Evolutionary conservation across 495 filamentous ascomycete species (phyloP), one percentile per base, ranked within the genome.

Genomic region (Penicillium waksmanii): DNA sequence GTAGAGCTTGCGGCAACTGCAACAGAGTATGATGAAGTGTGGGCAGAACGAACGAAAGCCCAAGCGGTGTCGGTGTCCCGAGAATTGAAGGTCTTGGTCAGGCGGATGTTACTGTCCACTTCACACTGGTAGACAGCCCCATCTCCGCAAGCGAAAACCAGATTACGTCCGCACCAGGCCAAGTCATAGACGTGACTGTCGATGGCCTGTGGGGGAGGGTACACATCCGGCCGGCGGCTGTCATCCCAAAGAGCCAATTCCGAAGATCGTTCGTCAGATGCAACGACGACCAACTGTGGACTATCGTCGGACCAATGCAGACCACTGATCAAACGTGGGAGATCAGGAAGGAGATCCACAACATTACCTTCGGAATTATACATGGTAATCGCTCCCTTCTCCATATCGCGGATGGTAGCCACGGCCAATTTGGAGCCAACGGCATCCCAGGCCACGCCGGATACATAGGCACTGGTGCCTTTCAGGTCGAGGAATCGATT

Each of bases 371-470:
- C 80, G 7, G 79, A 74, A 11, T 84, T 81, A 77, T 89, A 92
- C 72, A 92, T 83, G 57, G 83, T 84, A 31, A 92, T 84, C 19
- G 85, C 80, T 12, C 87, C 87, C 53, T 84, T 82, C 53, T 84
- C 81, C 56, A 78, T 77, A 33, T 87, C 84, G 23, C 74, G 73
- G 31, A 87, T 88, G 44, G 86, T 87, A 33, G 88, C 88, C 21
- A 92, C 77, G 18, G 90, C 91, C 52, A 96, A 78, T 47, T 83
- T 75, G 15, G 81, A 70, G 15, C 91, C 91, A 40, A 82, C 73
- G 10, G 78, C 80, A 61, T 87, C 87, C 91, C 91, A 96, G 19
- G 88, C 84, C 63, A 93, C 82, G 15, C 87, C 84, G 15, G 77
- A 79, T 27, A 79, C 75, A 61, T 70, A 78, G 9, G 73, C 69